Evolutionary conservation across 2,329 filamentous ascomycete genomes (phyloP).

Genomic region (Fusarium tuaranense): DNA sequence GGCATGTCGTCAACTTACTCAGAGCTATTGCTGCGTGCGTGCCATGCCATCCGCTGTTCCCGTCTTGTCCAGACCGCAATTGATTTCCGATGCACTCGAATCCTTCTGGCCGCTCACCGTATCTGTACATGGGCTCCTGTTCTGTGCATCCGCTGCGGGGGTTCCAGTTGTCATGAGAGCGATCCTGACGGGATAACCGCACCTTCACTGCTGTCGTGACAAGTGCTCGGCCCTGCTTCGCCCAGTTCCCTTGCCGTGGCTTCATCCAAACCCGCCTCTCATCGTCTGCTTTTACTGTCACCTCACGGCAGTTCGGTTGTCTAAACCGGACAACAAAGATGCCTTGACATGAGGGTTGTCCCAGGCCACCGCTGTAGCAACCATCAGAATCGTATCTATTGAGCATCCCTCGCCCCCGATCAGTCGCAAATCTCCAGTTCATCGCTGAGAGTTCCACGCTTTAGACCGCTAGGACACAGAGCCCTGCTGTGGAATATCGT

Average conservation of each 20-base stretch:
- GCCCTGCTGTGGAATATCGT: neutral
- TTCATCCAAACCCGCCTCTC: neutral
- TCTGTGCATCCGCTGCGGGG: constrained; percentile 18
- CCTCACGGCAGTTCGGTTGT: neutral
- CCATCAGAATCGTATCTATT: constrained; percentile 25
- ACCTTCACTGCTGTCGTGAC: neutral
- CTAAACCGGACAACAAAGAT: constrained; percentile 14
- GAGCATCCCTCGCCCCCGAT: constrained; percentile 12
- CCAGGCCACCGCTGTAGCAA: neutral
- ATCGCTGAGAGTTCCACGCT: constrained; percentile 10
- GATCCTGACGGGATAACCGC: neutral
- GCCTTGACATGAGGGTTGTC: constrained; percentile 7
- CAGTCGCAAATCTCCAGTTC: constrained; percentile 18
- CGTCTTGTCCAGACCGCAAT: neutral
- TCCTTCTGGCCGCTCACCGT: constrained; percentile 22
- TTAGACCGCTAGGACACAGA: neutral
- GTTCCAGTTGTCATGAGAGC: constrained; percentile 14
- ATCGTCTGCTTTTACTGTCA: neutral
- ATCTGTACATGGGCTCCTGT: constrained; percentile 17
- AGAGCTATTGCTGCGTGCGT: constrained; percentile 11
- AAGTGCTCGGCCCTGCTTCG: neutral
- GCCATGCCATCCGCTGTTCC: neutral
- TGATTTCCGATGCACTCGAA: neutral
- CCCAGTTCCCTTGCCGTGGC: neutral
- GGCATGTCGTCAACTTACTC: neutral